Conservation (phyloP, 2,329 filamentous ascomycete species). For the Pyrenophora tritici-repentis region DNA sequence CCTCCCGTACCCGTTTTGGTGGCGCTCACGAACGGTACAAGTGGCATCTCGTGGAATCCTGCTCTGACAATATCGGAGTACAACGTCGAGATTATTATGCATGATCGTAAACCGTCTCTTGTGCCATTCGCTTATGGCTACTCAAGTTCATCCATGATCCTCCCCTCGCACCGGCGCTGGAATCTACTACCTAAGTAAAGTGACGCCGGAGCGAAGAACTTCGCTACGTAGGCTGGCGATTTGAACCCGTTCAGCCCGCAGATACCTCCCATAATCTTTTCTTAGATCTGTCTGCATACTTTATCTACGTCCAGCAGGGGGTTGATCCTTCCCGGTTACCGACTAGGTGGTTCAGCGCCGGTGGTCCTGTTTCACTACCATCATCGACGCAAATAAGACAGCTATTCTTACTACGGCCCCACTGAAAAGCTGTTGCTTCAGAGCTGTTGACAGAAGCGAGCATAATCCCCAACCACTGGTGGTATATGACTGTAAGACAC, state of each 20-base stretch:
- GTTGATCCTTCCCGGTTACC: neutral
- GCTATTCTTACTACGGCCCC: conserved; percentile 1
- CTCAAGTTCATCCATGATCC: too few species aligned
- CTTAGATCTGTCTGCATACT: conserved; percentile 8
- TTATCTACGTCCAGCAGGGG: neutral
- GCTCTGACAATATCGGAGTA: too few species aligned
- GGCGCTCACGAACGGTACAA: neutral
- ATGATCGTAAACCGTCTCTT: too few species aligned
- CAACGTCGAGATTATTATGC: too few species aligned
- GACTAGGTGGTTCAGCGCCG: neutral
- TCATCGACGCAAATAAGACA: neutral
- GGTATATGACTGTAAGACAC: too few species aligned
- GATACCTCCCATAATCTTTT: conserved; percentile 4
- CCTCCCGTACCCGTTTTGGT: conserved; percentile 7
- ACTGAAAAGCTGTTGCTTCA: neutral
- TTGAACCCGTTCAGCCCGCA: neutral
- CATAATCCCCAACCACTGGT: too few species aligned
- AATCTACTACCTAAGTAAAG: too few species aligned
- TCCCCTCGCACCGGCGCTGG: too few species aligned
- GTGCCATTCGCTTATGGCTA: too few species aligned
- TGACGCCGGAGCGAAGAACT: neutral
- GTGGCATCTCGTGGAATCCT: neutral
- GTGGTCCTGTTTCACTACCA: neutral
- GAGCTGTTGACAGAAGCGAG: neutral
- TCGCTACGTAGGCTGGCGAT: too few species aligned